A percentile compares a stretch with the other conserved stretches of the same genome.
Conservation (phyloP, 192 early-diverging fungal genomes). For the Mortierella hygrophila region DNA sequence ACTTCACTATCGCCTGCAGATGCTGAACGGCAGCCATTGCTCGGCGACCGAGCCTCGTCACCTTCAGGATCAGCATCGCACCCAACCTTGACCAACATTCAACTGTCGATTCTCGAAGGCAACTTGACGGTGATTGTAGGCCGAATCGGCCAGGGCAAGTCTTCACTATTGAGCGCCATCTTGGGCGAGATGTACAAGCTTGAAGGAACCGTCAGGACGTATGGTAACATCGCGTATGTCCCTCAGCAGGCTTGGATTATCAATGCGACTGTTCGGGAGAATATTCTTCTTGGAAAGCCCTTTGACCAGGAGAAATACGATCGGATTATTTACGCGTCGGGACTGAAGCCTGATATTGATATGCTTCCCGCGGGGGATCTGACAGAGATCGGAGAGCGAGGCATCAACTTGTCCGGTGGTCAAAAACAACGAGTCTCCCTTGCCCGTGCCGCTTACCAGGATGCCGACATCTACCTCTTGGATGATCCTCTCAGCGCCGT, state of each 20-base stretch:
- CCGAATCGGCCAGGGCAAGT: conserved; percentile 64
- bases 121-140: conserved; percentile 24
- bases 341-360: conserved; percentile 83
- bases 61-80: neutral
- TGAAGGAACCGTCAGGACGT: conserved; percentile 71
- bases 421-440: conserved; percentile 82
- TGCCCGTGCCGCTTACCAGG: conserved; percentile 86
- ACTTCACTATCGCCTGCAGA: neutral
- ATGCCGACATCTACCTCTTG: conserved; percentile 74
- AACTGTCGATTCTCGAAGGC: conserved; percentile 46
- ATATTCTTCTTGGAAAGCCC: conserved; percentile 88
- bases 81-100: conserved; percentile 39
- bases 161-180: conserved; percentile 62
- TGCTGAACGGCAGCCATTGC: conserved; percentile 29
- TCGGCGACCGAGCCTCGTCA: neutral
- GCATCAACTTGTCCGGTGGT: conserved; percentile 92
- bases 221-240: conserved; percentile 74
- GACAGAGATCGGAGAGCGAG: conserved; percentile 93
- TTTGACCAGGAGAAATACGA: conserved; percentile 83
- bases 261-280: conserved; percentile 91
- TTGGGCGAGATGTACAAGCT: conserved; percentile 89
- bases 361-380: conserved; percentile 87
- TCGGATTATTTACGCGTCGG: conserved; percentile 81
- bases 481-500: conserved; percentile 73
- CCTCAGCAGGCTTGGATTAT: conserved; percentile 88